Percentiles rank a stretch among this genome's conserved stretches.
phyloP scores from a whole-genome alignment of 441 rosid species.

The Jatropha multifida region DNA sequence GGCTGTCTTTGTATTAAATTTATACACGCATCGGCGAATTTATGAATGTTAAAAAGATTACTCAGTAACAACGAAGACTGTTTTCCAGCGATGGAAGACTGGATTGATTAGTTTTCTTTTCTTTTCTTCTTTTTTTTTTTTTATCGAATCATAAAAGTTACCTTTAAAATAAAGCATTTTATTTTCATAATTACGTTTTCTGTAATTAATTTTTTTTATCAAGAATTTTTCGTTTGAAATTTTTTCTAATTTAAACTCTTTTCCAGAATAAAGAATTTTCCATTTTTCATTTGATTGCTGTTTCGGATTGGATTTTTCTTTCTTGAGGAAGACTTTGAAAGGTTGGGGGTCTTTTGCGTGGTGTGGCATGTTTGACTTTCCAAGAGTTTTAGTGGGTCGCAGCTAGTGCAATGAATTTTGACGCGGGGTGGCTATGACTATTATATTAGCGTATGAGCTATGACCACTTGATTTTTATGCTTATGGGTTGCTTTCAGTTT shows the following conservation, averaged over 20 bases:
- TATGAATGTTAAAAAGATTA: too few species aligned
- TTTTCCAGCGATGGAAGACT: neutral
- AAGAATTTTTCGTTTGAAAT: too few species aligned
- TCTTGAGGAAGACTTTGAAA: neutral
- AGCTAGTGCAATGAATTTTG: conserved; percentile 21
- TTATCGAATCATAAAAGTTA: neutral
- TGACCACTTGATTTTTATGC: neutral
- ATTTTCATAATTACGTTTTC: too few species aligned
- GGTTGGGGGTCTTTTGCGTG: neutral
- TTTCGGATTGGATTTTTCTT: neutral
- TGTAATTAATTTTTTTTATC: too few species aligned
- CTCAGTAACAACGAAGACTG: too few species aligned
- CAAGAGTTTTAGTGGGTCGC: conserved; percentile 8
- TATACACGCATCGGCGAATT: neutral
- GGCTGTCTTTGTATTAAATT: neutral
- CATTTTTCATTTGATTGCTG: neutral
- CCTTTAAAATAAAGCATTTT: neutral
- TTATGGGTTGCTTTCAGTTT: neutral
- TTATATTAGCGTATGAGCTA: neutral
- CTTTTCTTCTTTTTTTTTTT: too few species aligned
- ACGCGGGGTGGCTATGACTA: conserved; percentile 24
- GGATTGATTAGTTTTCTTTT: neutral
- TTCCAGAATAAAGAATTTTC: too few species aligned
- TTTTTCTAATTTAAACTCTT: too few species aligned
- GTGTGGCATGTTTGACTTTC: neutral